Percentiles rank a stretch among this genome's conserved stretches.
phyloP scores from a whole-genome alignment of 306 rosid species.

The Rosa chinensis region DNA sequence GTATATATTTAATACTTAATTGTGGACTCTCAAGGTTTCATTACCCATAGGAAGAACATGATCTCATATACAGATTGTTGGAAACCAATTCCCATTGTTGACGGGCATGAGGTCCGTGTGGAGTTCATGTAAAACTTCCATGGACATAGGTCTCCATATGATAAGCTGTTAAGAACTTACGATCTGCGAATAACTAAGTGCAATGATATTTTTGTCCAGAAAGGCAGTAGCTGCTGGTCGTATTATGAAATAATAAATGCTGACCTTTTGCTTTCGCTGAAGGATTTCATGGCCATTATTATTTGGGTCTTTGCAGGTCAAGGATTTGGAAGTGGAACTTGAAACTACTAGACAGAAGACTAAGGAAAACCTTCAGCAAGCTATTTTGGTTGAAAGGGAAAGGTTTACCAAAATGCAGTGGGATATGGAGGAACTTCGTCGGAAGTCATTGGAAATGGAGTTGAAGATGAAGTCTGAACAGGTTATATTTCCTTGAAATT shows the following conservation, averaged over 20 bases:
- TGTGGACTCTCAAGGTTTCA: not conserved
- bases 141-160: not conserved
- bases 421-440: conserved; percentile 98
- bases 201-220: not conserved
- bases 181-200: not conserved
- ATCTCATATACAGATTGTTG: not conserved
- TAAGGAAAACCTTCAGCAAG: conserved; percentile 95
- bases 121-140: not conserved
- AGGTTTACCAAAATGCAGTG: conserved; percentile 93
- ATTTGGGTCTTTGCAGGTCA: conserved; percentile 67
- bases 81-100: not conserved
- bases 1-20: not conserved
- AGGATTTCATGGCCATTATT: conserved; percentile 16
- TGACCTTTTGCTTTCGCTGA: not conserved
- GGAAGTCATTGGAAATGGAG: conserved; percentile 90
- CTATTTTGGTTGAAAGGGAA: conserved; percentile 90
- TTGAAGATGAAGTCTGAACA: conserved; percentile 67
- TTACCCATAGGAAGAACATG: not conserved
- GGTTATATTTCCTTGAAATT: conserved; percentile 43
- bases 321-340: conserved; percentile 96
- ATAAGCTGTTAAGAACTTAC: not conserved
- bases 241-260: conserved; percentile 2
- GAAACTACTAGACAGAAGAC: conserved; percentile 75
- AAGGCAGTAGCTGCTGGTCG: not conserved
- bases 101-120: not conserved